Evolutionary conservation across 495 filamentous ascomycete species (phyloP).

Genomic region (Pyronema domesticum): DNA sequence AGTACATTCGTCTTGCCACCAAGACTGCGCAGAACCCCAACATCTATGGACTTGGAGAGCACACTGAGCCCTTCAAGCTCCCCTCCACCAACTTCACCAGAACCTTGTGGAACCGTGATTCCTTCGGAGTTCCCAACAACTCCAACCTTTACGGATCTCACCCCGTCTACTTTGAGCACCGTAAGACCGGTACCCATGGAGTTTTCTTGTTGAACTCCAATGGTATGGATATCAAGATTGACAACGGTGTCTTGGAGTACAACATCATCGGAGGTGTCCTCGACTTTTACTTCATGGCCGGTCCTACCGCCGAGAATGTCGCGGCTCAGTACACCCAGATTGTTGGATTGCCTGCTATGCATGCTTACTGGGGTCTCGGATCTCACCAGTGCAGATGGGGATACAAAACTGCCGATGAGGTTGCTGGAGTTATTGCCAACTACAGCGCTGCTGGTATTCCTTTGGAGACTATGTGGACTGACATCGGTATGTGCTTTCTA

Average conservation of each 20-base stretch:
- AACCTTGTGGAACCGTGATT: constrained; percentile 64
- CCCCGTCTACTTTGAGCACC: constrained; percentile 70
- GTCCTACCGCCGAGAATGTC: constrained; percentile 53
- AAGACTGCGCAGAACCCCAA: constrained; percentile 47
- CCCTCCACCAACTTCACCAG: constrained; percentile 60
- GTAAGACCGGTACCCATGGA: constrained; percentile 52
- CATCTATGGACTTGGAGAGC: constrained; percentile 67
- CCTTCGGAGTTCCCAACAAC: constrained; percentile 45
- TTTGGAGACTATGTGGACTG: constrained; percentile 79
- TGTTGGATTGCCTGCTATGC: constrained; percentile 55
- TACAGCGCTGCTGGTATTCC: constrained; percentile 61
- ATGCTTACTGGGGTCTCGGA: constrained; percentile 73
- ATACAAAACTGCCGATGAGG: constrained; percentile 55
- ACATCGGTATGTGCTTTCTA: constrained; percentile 34
- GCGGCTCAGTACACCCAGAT: constrained; percentile 56
- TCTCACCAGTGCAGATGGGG: constrained; percentile 76
- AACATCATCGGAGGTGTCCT: constrained; percentile 68
- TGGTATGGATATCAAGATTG: constrained; percentile 76
- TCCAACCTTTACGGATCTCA: constrained; percentile 74
- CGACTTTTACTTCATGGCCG: constrained; percentile 71
- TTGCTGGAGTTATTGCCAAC: constrained; percentile 65
- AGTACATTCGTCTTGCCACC: constrained; percentile 58
- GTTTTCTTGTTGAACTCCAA: constrained; percentile 71
- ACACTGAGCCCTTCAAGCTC: constrained; percentile 54
- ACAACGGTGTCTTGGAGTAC: constrained; percentile 55